Conservation (phyloP, 2,329 filamentous ascomycete species). For the Talaromyces sp. region DNA sequence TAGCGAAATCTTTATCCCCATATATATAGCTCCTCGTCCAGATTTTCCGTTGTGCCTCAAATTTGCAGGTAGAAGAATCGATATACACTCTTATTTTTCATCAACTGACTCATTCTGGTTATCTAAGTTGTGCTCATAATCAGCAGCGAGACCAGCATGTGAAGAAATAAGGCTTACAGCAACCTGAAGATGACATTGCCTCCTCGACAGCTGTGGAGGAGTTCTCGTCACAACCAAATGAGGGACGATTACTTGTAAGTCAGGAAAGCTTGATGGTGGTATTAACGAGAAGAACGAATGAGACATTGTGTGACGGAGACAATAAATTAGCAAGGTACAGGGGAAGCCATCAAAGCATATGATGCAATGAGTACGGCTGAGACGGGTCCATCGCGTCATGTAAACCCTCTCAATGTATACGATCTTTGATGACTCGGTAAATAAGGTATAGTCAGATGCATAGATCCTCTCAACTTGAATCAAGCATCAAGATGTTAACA, state of each 20-base stretch:
- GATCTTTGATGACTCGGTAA: background rate
- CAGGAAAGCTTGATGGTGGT: background rate
- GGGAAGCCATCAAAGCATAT: background rate
- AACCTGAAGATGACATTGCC: background rate
- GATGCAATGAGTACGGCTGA: background rate
- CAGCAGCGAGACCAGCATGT: background rate
- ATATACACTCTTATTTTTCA: background rate
- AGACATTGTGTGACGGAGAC: background rate
- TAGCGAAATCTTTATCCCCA: background rate
- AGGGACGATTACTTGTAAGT: background rate
- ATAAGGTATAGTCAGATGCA: background rate
- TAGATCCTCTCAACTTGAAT: background rate
- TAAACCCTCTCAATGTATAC: background rate
- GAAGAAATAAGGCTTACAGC: background rate
- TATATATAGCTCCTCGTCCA: background rate
- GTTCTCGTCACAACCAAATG: background rate
- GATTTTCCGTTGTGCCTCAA: background rate
- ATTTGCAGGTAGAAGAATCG: background rate
- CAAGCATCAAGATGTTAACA: background rate
- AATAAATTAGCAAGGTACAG: no score
- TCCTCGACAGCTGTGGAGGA: background rate
- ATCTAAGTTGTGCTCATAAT: background rate
- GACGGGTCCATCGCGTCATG: no score
- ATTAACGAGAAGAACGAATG: background rate
- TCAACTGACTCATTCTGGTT: background rate